phyloP scores from a whole-genome alignment of 371 early-diverging fungal genomes.

The Lichtheimia hyalospora region DNA sequence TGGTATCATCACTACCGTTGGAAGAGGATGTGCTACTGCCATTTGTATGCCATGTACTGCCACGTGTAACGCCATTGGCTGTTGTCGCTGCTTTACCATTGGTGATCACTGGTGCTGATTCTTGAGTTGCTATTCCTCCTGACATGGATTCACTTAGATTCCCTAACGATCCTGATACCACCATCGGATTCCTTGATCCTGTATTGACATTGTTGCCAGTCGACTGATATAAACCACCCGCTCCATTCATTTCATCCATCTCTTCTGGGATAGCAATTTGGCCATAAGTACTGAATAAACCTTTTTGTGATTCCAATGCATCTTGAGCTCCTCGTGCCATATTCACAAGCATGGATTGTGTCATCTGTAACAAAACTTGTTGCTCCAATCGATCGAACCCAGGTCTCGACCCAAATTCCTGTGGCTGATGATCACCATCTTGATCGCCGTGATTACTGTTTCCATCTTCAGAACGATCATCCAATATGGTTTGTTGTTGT shows the following conservation, averaged over 20 bases:
- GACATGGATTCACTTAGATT: conserved; percentile 24
- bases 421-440: conserved; percentile 6
- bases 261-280: conserved; percentile 43
- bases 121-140: background rate
- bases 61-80: too few relatives aligned
- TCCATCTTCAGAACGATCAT: conserved; percentile 20
- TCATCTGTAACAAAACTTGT: conserved; percentile 59
- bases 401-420: conserved; percentile 4
- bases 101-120: background rate
- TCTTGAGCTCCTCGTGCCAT: conserved; percentile 52
- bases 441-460: conserved; percentile 26
- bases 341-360: conserved; percentile 55
- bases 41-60: too few relatives aligned
- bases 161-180: conserved; percentile 33
- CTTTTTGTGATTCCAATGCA: conserved; percentile 55
- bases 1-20: background rate
- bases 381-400: conserved; percentile 53
- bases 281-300: conserved; percentile 63
- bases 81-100: conserved; percentile 1
- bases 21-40: too few relatives aligned
- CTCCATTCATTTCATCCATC: background rate
- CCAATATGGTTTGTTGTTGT: background rate
- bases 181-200: conserved; percentile 8
- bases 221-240: conserved; percentile 6
- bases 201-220: background rate